Evolutionary conservation across 225 moss, liverwort and hornwort genomes (phyloP).

Genomic region (Pseudoscleropodium purum): DNA sequence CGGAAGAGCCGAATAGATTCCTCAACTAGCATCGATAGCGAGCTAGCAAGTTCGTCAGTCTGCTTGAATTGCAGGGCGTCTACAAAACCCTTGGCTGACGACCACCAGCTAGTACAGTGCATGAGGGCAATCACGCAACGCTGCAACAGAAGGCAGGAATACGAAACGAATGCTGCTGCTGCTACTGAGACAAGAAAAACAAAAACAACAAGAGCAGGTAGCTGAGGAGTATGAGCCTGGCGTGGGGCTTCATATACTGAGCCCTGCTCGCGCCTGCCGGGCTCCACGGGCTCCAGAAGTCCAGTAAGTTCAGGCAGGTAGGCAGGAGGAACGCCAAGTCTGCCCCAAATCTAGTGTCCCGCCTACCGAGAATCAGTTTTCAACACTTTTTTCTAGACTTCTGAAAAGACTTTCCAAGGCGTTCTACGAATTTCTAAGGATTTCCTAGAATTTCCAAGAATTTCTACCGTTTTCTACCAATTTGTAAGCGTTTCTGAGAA

Average conservation of each 20-base stretch:
- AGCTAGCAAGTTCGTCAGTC: not conserved
- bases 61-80: slow-evolving; percentile 51
- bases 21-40: not conserved
- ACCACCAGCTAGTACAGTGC: not conserved
- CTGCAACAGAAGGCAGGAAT: not conserved
- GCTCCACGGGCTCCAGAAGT: not conserved
- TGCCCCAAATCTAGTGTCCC: slow-evolving; percentile 1
- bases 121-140: not conserved
- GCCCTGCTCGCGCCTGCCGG: not conserved
- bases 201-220: not conserved
- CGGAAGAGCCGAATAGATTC: not conserved
- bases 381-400: not conserved
- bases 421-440: not conserved
- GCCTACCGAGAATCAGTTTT: not conserved
- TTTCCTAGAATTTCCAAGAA: not conserved
- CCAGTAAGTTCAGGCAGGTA: not conserved
- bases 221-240: not conserved
- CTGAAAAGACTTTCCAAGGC: no score
- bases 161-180: not conserved
- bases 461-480: no score
- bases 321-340: not conserved
- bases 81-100: slow-evolving; percentile 18
- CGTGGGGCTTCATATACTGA: not conserved
- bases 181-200: no score
- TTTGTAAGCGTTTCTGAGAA: not conserved